Conservation (phyloP, 768 basidiomycete genomes). For the Boletellus sp. region DNA sequence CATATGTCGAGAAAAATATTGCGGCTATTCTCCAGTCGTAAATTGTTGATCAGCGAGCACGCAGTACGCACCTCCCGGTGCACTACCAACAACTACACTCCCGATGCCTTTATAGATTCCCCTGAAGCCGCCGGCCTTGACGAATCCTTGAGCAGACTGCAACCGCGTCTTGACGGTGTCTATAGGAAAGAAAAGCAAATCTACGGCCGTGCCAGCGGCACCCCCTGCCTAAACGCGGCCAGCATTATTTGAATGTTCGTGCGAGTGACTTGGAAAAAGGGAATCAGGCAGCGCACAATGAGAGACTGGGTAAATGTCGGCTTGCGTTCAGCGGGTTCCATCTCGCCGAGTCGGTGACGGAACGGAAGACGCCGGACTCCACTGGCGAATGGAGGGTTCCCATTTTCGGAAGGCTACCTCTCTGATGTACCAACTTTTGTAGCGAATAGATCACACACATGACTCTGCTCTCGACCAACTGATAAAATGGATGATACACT, state of each 20-base stretch:
- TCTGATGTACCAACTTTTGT: too few species aligned
- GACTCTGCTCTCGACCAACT: not conserved
- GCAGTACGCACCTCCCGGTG: conserved; percentile 77
- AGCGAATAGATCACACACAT: not conserved
- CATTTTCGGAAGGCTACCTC: conserved; percentile 9
- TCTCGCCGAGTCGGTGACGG: conserved; percentile 12
- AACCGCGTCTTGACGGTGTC: conserved; percentile 96
- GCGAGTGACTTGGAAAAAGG: conserved; percentile 6
- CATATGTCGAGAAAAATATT: conserved; percentile 92
- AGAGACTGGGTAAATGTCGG: conserved; percentile 48
- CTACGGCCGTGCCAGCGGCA: conserved; percentile 88
- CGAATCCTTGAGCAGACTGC: conserved; percentile 85
- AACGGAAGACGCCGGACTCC: conserved; percentile 10
- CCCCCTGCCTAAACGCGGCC: conserved; percentile 68
- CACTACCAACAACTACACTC: conserved; percentile 91
- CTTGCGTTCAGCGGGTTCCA: conserved; percentile 30
- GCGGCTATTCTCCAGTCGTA: conserved; percentile 57
- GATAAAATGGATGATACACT: conserved; percentile 58
- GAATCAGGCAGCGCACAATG: conserved; percentile 33
- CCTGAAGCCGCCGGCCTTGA: conserved; percentile 78
- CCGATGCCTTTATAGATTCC: conserved; percentile 94
- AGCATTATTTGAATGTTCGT: conserved; percentile 12
- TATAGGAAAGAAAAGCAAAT: conserved; percentile 93
- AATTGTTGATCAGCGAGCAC: not conserved
- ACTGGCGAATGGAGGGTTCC: not conserved